phyloP scores from a whole-genome alignment of 805 yeast genomes.

The Dipodascus albidus region DNA sequence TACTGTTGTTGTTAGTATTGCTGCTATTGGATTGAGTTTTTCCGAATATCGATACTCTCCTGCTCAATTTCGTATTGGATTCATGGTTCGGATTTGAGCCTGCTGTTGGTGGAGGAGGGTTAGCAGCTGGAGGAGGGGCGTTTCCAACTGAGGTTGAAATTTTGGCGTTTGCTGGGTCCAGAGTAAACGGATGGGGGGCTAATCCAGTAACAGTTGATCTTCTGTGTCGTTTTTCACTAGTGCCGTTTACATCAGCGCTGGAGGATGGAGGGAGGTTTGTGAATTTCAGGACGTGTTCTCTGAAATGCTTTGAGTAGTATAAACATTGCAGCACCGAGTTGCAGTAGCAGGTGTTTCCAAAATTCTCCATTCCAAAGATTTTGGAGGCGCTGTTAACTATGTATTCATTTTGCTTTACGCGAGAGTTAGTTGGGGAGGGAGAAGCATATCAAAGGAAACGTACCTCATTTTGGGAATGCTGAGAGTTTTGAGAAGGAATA shows the following conservation, averaged over 20 bases:
- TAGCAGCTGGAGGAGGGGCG: background rate
- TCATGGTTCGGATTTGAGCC: slow-evolving; percentile 4
- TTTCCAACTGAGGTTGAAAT: slow-evolving; percentile 7
- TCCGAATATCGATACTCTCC: background rate
- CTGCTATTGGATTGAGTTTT: slow-evolving; percentile 21
- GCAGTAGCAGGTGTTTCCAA: slow-evolving; percentile 75
- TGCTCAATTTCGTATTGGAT: slow-evolving; percentile 5
- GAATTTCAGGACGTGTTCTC: slow-evolving; percentile 40
- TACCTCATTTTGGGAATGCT: background rate
- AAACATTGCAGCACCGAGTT: slow-evolving; percentile 86
- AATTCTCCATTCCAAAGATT: slow-evolving; percentile 34
- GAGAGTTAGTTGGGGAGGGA: background rate
- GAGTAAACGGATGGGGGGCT: slow-evolving; percentile 24
- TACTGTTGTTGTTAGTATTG: slow-evolving; percentile 21
- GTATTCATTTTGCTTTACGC: background rate
- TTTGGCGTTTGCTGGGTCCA: slow-evolving; percentile 15
- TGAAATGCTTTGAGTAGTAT: slow-evolving; percentile 60
- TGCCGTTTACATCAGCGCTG: no score
- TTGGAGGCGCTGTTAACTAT: slow-evolving; percentile 16
- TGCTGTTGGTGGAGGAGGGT: slow-evolving; percentile 2
- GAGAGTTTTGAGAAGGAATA: background rate
- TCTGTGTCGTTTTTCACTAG: slow-evolving; percentile 21
- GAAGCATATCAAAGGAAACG: background rate
- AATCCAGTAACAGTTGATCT: slow-evolving; percentile 27
- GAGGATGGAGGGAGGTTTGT: slow-evolving; percentile 26